Percentiles rank a stretch among this genome's conserved stretches.
These are phyloP conservation scores for Tilletia horrida DNA, from an alignment of 1,284 basidiomycete genomes.

Conservation along the genomic window DNA sequence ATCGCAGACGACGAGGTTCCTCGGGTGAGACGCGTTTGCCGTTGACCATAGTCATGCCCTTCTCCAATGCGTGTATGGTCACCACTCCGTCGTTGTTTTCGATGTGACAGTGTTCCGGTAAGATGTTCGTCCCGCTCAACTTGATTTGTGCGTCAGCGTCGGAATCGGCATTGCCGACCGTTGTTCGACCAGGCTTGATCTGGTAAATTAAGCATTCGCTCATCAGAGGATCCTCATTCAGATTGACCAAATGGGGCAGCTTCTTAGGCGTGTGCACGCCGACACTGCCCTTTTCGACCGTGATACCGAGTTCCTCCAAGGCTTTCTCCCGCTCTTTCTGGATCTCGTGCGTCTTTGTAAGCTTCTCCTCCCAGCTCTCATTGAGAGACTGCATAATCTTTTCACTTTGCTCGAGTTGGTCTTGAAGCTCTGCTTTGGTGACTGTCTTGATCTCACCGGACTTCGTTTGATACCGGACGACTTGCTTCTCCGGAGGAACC, in stretches of 20 bases:
- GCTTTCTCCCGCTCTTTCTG: constrained; percentile 96
- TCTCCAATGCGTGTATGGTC: constrained; percentile 70
- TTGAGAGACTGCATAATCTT: constrained; percentile 94
- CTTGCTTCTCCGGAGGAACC: constrained; percentile 89
- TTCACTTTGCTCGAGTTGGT: constrained; percentile 92
- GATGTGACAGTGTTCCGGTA: constrained; percentile 86
- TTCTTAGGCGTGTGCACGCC: constrained; percentile 98
- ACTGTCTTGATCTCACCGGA: constrained; percentile 91
- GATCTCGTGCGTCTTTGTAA: constrained; percentile 84
- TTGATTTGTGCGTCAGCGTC: constrained; percentile 64
- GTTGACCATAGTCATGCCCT: constrained; percentile 81
- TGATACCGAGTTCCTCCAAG: constrained; percentile 92
- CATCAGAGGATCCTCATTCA: constrained; percentile 58
- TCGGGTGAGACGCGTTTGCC: constrained; percentile 62
- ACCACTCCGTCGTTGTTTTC: constrained; percentile 88
- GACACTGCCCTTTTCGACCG: constrained; percentile 90
- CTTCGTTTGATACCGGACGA: constrained; percentile 88
- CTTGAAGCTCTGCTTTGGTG: constrained; percentile 92
- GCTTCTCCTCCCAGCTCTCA: constrained; percentile 97
- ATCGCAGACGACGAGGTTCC: constrained; percentile 62
- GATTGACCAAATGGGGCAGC: constrained; percentile 47
- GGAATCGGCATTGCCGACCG: constrained; percentile 57
- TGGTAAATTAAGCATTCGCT: constrained; percentile 66
- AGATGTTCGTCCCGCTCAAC: constrained; percentile 85
- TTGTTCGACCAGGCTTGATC: constrained; percentile 79